Evolutionary conservation across 176 grass and related monocot species (phyloP), one percentile per base, ranked within the genome.

Genomic region (Musa acuminata): DNA sequence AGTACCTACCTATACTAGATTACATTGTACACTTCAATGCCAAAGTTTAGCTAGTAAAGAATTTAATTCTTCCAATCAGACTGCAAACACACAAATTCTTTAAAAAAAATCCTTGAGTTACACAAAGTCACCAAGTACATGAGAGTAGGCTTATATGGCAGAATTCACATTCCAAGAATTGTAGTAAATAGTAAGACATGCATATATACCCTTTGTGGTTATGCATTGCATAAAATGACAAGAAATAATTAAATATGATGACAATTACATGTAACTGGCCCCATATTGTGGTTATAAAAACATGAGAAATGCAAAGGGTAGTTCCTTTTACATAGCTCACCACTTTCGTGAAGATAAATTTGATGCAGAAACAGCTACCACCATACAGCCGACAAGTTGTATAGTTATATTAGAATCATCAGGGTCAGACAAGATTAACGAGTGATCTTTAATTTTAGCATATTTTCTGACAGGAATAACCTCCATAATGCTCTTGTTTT

Each of bases 311-410:
- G 35, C 35, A 43, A 43, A 43, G 35, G 35, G 35, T 43, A 43
- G 35, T 43, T 43, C 35, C 35, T 74, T 20, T 54, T 55, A 55
- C 8, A 25, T 20, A 57, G 27, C 95, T 89, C 11, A 98, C 95
- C 95, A 98, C 85, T 93, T 98, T 50, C 84, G 90, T 11, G 95
- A 93, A 68, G 79, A 70, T 74, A 87, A 79, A 75, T 82, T 81
- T 66, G 95, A 89, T 9, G 88, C 84, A 87, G 95, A 98, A 82
- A 98, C 88, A 79, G 90, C 84, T 53, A 82, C 23, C 12, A 93
- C 73, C 2, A 52, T 87, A 82, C 95, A 93, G 66, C 86, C 84
- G 20, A 73, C 62, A 67, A 98, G 95, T 62, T 82, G 77, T 76
- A 98, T 85, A 50, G 68, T 80, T 86, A 80, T 67, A 11, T 80